Base-by-base conservation (phyloP, 176 grass and related monocot species). In the Canna indica region DNA sequence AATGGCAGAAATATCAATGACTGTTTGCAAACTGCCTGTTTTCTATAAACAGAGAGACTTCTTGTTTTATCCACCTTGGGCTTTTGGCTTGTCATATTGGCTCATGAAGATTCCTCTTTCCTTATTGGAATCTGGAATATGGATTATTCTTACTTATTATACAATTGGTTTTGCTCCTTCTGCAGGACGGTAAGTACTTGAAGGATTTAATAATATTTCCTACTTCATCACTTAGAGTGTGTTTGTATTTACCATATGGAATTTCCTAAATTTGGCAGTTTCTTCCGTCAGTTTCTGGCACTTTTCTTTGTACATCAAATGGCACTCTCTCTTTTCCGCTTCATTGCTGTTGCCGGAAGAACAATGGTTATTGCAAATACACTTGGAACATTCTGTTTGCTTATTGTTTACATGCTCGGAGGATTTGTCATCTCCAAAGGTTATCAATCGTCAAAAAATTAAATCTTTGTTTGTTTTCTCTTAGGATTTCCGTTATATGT, bases 31-130 rank as follows among this genome's bases (percentile, higher is more conserved):
- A 17, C 67, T 91, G 10, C 84, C 88, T 20, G 78, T 87, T 59
- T 91, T 91, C 79, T 91, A 91, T 47, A 91, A 84, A 72, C 88
- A 91, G 26, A 82, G 88, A 73, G 88, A 91, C 78, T 82, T 64
- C 56, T 67, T 87, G 36, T 91, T 91, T 70, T 91, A 79, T 74
- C 88, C 84, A 16, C 54, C 88, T 11, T 91, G 88, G 88, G 73
- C 81, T 61, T 91, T 78, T 57, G 88, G 78, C 22, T 44, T 84
- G 77, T 73, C 84, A 64, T 83, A 45, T 72, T 79, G 82, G 52
- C 76, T 87, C 35, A 73, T 91, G 54, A 84, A 75, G 74, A 45
- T 91, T 71, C 87, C 87, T 15, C 48, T 90, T 41, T 86, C 87
- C 11, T 26, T 90, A 26, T 6, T 90, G 45, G 87, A 90, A 24